Base-by-base conservation (phyloP, 257 asterid species). In the Scutellaria minor region DNA sequence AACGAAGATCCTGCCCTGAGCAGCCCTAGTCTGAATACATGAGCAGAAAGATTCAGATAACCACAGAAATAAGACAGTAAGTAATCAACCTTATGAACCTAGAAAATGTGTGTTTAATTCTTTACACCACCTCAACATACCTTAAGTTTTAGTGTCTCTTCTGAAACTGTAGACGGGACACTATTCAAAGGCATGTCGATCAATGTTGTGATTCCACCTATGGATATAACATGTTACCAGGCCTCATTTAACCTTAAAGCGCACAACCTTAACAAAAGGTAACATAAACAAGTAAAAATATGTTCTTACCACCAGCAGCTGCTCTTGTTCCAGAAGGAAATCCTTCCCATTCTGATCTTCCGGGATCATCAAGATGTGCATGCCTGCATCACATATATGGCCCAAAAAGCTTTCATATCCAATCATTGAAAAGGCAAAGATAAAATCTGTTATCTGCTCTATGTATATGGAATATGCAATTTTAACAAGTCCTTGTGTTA, bases 271-370 rank as follows among this genome's bases (percentile, higher is more conserved):
- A 53, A 62, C 22, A 56, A 51, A 20, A 20, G 51, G 45, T 37
- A 13, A 8, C 6, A 61, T 51, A 67, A 56, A 67, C 54, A 40
- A 44, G 9, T 53, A 46, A 73, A 58, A 45, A 76, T 74, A 10
- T 40, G 60, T 31, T 31, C 66, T 56, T 84, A 95, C 99, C 99
- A 66, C 96, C 99, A 76, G 96, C 98, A 11, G 98, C 99, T 63
- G 99, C 98, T 79, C 82, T 88, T 71, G 98, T 93, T 75, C 98
- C 98, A 27, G 97, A 93, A 52, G 97, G 96, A 86, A 93, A 93
- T 41, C 97, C 98, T 81, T 93, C 98, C 98, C 98, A 93, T 70
- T 93, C 98, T 73, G 96, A 74, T 79, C 94, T 85, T 81, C 98
- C 98, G 48, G 98, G 98, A 75, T 93, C 98, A 58, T 93, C 96